A percentile compares a stretch with the other conserved stretches of the same genome.
Conservation (phyloP, 2,329 filamentous ascomycete species). For the Neonectria coccinea region DNA sequence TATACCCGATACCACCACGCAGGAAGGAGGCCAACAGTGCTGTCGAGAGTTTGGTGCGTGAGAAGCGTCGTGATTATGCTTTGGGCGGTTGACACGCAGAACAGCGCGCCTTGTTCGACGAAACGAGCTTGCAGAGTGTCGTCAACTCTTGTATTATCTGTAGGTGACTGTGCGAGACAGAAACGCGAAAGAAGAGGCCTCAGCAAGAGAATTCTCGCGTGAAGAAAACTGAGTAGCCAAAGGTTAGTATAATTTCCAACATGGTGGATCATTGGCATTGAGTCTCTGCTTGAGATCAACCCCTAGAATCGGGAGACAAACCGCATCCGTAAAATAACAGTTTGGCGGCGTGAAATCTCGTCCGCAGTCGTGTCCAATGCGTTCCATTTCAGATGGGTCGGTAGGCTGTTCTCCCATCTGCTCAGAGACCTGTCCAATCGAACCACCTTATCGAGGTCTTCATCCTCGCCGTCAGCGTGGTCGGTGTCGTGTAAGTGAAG, state of each 20-base stretch:
- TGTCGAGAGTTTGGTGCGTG: slow-evolving; percentile 47
- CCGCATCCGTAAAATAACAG: slow-evolving; percentile 51
- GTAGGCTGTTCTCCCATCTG: slow-evolving; percentile 49
- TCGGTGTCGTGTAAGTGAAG: slow-evolving; percentile 20
- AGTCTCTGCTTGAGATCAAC: no score
- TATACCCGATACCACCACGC: slow-evolving; percentile 56
- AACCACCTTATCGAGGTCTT: slow-evolving; percentile 48
- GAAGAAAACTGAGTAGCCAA: slow-evolving; percentile 44
- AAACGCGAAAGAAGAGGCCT: slow-evolving; percentile 50
- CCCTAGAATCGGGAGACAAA: slow-evolving; percentile 25
- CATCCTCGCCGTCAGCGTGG: slow-evolving; percentile 28
- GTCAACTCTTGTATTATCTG: slow-evolving; percentile 21
- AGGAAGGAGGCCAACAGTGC: slow-evolving; percentile 50
- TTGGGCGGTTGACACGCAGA: slow-evolving; percentile 51
- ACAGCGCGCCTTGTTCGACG: slow-evolving; percentile 48
- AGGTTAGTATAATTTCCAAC: not conserved
- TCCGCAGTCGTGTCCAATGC: slow-evolving; percentile 29
- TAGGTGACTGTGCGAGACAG: slow-evolving; percentile 43
- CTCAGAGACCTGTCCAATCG: slow-evolving; percentile 48
- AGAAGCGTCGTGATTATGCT: slow-evolving; percentile 48
- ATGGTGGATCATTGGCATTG: not conserved
- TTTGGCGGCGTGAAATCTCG: slow-evolving; percentile 47
- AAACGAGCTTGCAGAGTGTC: slow-evolving; percentile 46
- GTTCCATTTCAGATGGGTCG: slow-evolving; percentile 42
- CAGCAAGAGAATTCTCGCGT: slow-evolving; percentile 51